Base-by-base conservation (phyloP, 306 rosid species). In the Astragalus glycyphyllos region DNA sequence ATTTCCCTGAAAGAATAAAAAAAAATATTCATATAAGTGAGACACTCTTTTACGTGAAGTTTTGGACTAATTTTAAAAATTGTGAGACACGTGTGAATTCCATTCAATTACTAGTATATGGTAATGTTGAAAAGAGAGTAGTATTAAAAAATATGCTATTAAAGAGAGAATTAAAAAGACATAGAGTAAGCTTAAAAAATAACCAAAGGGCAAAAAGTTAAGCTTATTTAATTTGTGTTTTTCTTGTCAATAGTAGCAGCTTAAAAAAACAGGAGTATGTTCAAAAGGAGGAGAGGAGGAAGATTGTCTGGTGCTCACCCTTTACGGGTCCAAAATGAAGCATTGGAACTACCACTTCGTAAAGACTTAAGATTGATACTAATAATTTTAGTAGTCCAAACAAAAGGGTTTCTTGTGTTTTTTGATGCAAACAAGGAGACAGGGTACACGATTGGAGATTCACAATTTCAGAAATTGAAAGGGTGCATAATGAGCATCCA, bases 321-420 rank as follows among this genome's bases (percentile, higher is more conserved):
- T 62, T 54, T 67, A 14, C 17, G 38, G 76, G 11, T 44, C n/a
- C 57, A 51, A 68, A 56, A 62, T 14, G 48, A 38, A 57, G n/a
- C 65, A 56, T 46, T 64, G 49, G 31, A 65, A 79, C 16, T 12
- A 58, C 35, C 74, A 65, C 42, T 71, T 65, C 20, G 72, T 63
- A 49, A 54, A 64, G 32, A 29, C 40, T 65, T 48, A 72, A 35
- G 50, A 68, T 40, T 61, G 55, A 64, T 57, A 11, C 20, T n/a
- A 63, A 44, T 46, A 63, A 20, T 20, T 20, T 20, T 20, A 34
- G 38, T 74, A 0, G 63, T n/a, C 59, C 55, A 26, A 58, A 54
- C 55, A 26, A 58, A 54, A 14, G 16, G 11, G 12, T 34, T 31
- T 69, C 11, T 40, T 8, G 20, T 49, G 60, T 7, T 14, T 55